Base-by-base conservation (phyloP, 768 basidiomycete species). In the Amanita exitialis region DNA sequence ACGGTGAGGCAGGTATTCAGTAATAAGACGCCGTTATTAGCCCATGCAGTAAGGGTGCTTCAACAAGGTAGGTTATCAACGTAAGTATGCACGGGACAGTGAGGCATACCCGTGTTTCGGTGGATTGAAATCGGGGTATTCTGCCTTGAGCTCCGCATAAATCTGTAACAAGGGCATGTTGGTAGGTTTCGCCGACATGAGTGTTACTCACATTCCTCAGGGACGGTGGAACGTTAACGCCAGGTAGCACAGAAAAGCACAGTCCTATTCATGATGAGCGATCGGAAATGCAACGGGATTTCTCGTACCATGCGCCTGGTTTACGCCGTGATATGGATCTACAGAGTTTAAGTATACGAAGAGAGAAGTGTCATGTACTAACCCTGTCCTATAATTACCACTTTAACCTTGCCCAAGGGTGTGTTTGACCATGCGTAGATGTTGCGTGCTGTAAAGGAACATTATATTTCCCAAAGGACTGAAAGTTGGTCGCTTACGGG, bases 1-100 rank as follows among this genome's bases (percentile, higher is more conserved):
- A 96, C 94, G 2, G 94, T 95, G 44, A 97, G 74, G 53, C 83
- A 86, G n/a, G 91, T 89, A 69, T 96, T 97, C 43, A 96, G 77
- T 65, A 95, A 77, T 53, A 96, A 73, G 36, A 97, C 93, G 46
- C 94, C 94, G 52, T 84, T 83, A 53, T 79, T 71, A 1, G 92
- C 90, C 86, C 90, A 92, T 16, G 73, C 64, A 5, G 79, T 78
- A 39, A 97, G 73, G 61, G 91, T 88, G 51, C 94, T 92, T 59
- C 30, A n/a, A 54, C 28, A 46, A 39, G 44, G 50, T 53, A 9
- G 34, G 28, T 38, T 20, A 38, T 23, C 49, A 52, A 53, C 32
- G 44, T 50, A 50, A 43, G 28, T 41, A 35, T 47, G 25, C n/a
- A 53, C 25, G 44, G 21, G 51, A 34, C 52, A 44, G 44, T 27